Percentiles rank a stretch among this genome's conserved stretches.
phyloP scores from a whole-genome alignment of 1,139 yeast genomes.

The Waltiozyma sp. region DNA sequence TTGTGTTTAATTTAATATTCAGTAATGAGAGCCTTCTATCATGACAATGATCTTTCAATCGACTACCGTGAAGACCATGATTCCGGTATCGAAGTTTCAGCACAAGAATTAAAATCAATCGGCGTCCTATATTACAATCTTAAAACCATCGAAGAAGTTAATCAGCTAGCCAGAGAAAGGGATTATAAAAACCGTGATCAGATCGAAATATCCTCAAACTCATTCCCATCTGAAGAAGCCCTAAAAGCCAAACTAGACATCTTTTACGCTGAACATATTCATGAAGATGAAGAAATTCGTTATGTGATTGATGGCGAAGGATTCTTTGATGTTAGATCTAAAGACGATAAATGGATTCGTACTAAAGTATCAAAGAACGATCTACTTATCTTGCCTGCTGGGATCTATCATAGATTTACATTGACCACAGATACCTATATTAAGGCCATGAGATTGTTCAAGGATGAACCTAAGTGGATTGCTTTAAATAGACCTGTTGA shows the following conservation, averaged over 20 bases:
- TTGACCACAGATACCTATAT: conserved; percentile 52
- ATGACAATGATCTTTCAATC: conserved; percentile 51
- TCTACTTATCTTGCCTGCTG: conserved; percentile 72
- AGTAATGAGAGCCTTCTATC: conserved; percentile 46
- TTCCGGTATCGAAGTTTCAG: conserved; percentile 48
- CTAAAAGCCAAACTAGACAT: conserved; percentile 54
- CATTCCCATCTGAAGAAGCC: conserved; percentile 56
- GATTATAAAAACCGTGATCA: conserved; percentile 73
- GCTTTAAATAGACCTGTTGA: conserved; percentile 63
- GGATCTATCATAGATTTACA: conserved; percentile 88
- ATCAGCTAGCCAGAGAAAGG: conserved; percentile 57
- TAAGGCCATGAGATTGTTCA: conserved; percentile 72
- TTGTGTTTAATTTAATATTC: neutral
- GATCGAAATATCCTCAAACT: conserved; percentile 46
- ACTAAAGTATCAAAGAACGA: conserved; percentile 55
- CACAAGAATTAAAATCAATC: conserved; percentile 37
- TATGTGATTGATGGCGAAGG: conserved; percentile 87
- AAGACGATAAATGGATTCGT: conserved; percentile 69
- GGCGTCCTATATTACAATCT: conserved; percentile 65
- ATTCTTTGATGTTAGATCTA: conserved; percentile 70
- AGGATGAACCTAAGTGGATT: conserved; percentile 95
- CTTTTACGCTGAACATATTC: conserved; percentile 82
- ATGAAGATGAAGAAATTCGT: conserved; percentile 95
- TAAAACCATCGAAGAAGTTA: conserved; percentile 43
- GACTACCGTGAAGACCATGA: conserved; percentile 71